A percentile compares a stretch with the other conserved stretches of the same genome.
Conservation (phyloP, 805 yeast genomes). For the Candida cerambycidarum region DNA sequence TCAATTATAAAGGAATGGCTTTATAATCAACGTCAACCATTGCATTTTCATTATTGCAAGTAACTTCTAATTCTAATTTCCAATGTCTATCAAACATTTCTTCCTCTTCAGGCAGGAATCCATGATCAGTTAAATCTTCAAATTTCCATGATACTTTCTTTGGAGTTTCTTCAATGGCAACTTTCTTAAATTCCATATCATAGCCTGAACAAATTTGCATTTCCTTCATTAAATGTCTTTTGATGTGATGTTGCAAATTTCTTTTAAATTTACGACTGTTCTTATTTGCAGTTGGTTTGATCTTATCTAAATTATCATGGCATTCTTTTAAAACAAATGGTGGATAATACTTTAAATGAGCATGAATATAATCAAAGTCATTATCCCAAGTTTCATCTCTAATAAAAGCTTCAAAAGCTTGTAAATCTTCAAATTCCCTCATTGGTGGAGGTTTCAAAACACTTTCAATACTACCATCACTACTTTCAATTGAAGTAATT, state of each 20-base stretch:
- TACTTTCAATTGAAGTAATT: constrained; percentile 39
- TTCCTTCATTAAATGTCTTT: constrained; percentile 68
- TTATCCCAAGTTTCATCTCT: constrained; percentile 76
- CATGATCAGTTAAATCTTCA: constrained; percentile 58
- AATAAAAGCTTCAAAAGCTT: constrained; percentile 60
- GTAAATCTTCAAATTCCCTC: constrained; percentile 59
- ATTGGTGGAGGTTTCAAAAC: constrained; percentile 41
- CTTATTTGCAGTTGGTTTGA: constrained; percentile 70
- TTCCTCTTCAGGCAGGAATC: constrained; percentile 48
- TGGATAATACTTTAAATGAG: constrained; percentile 66
- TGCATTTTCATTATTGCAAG: constrained; percentile 66
- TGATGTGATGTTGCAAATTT: constrained; percentile 72
- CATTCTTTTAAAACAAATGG: constrained; percentile 69
- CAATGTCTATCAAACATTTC: constrained; percentile 54
- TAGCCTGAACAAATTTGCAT: constrained; percentile 63
- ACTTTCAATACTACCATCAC: constrained; percentile 25
- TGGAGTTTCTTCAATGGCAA: constrained; percentile 47
- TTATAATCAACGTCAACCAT: constrained; percentile 63
- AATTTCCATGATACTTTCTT: constrained; percentile 62
- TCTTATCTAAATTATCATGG: constrained; percentile 67
- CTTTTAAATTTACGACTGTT: constrained; percentile 70
- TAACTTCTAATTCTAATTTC: constrained; percentile 62
- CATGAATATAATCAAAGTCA: constrained; percentile 68
- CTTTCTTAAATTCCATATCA: constrained; percentile 49
- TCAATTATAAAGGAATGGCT: constrained; percentile 43